Conservation (phyloP, 2,329 filamentous ascomycete genomes). For the Claviceps lovelessii region DNA sequence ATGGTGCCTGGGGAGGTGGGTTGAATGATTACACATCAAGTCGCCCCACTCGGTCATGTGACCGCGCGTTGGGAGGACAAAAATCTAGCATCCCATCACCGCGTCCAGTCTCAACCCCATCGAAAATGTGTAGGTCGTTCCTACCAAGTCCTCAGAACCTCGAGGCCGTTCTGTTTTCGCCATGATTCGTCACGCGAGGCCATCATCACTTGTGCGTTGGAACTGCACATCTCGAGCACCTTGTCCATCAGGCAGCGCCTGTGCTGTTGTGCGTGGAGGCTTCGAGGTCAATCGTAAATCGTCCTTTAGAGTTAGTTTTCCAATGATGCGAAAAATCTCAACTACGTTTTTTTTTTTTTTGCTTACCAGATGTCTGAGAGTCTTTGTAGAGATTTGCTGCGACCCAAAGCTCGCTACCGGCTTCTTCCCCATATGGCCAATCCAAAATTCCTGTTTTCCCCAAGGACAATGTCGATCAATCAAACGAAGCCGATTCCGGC, state of each 20-base stretch:
- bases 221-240: conserved; percentile 14
- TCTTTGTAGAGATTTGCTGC: conserved; percentile 8
- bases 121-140: neutral
- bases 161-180: neutral
- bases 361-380: neutral
- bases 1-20: too few species aligned
- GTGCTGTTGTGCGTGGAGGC: neutral
- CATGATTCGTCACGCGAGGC: conserved; percentile 19
- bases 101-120: neutral
- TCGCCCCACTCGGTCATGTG: neutral
- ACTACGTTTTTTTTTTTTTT: neutral
- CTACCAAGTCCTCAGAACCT: neutral
- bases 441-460: neutral
- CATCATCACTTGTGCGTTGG: conserved; percentile 21
- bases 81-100: neutral
- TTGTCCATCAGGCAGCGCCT: neutral
- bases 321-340: conserved; percentile 1
- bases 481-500: neutral
- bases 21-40: too few species aligned
- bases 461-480: neutral
- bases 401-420: conserved; percentile 1
- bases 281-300: neutral
- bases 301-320: neutral
- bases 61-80: neutral
- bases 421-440: neutral